phyloP scores from a whole-genome alignment of 2,329 filamentous ascomycete genomes.

The Ophiocordyceps camponoti-floridani region DNA sequence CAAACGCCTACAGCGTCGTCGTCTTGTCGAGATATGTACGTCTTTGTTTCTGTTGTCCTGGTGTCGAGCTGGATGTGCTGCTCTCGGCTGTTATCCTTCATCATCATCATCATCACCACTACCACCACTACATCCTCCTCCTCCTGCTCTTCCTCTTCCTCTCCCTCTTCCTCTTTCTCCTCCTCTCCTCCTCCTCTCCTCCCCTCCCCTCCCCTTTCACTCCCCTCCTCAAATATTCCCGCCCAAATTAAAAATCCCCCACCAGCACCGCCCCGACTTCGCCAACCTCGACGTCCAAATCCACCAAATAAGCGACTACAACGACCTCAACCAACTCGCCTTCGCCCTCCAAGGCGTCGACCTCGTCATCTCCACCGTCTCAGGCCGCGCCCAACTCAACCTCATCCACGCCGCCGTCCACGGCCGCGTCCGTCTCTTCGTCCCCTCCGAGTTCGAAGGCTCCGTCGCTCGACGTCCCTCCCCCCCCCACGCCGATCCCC shows the following conservation, averaged over 20 bases:
- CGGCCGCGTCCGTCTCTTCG: constrained; percentile 48
- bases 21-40: constrained; percentile 42
- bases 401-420: constrained; percentile 54
- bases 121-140: background rate
- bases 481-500: constrained; percentile 25
- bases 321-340: constrained; percentile 34
- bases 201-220: too few species aligned
- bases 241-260: constrained; percentile 4
- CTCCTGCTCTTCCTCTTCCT: too few species aligned
- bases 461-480: constrained; percentile 32
- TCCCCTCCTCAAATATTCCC: too few species aligned
- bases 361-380: constrained; percentile 58
- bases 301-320: constrained; percentile 50
- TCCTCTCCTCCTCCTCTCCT: too few species aligned
- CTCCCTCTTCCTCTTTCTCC: too few species aligned
- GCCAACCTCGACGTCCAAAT: constrained; percentile 44
- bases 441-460: constrained; percentile 63
- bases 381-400: constrained; percentile 45
- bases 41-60: background rate
- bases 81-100: background rate
- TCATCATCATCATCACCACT: background rate
- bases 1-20: constrained; percentile 47
- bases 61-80: background rate
- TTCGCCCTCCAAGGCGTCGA: constrained; percentile 56
- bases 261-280: constrained; percentile 35